phyloP scores from a whole-genome alignment of 2,329 filamentous ascomycete species.

The Aspergillus caelatus region DNA sequence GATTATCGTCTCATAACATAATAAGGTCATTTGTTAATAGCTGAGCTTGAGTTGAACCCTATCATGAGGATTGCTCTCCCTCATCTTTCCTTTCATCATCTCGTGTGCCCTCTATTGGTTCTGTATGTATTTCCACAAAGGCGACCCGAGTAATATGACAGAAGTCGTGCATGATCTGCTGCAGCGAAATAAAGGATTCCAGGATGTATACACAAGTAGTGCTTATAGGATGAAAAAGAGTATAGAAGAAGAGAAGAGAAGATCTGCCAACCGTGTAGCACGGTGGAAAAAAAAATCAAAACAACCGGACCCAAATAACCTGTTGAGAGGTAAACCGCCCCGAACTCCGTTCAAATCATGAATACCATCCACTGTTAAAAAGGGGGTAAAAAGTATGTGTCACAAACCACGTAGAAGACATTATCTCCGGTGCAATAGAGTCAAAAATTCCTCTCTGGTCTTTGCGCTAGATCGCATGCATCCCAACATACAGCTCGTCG shows the following conservation, averaged over 20 bases:
- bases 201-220: slow-evolving; percentile 1
- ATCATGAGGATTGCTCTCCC: neutral
- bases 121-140: neutral
- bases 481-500: slow-evolving; percentile 96
- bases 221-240: neutral
- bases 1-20: neutral
- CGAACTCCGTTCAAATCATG: slow-evolving; percentile 37
- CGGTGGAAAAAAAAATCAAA: slow-evolving; percentile 15
- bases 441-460: slow-evolving; percentile 94
- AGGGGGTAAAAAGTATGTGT: slow-evolving; percentile 21
- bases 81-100: neutral
- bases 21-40: neutral
- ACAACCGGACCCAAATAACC: slow-evolving; percentile 33
- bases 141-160: neutral
- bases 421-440: slow-evolving; percentile 65
- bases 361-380: slow-evolving; percentile 30
- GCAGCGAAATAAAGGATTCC: neutral
- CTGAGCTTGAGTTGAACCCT: neutral
- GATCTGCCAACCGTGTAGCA: neutral
- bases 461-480: slow-evolving; percentile 91
- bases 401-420: slow-evolving; percentile 14
- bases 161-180: neutral
- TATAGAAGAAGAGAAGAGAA: slow-evolving; percentile 18
- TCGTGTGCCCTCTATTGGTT: neutral
- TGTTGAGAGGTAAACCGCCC: slow-evolving; percentile 45